Evolutionary conservation across 2,329 filamentous ascomycete species (phyloP), one percentile per base, ranked within the genome.

Genomic region (Thielaviopsis populi): DNA sequence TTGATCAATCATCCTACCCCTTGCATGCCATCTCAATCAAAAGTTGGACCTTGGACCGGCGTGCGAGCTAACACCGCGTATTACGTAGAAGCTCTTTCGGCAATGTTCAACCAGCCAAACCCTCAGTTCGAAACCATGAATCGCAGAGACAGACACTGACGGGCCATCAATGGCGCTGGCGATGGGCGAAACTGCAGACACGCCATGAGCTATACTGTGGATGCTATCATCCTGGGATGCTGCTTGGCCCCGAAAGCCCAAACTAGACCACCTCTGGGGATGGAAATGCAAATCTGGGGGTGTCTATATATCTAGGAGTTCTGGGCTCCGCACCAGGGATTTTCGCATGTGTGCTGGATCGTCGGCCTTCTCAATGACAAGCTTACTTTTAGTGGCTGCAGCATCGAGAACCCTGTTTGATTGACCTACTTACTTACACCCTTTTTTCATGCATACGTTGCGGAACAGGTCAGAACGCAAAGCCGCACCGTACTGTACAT

Each of bases 281-380:
- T 58, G 50, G 50, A 33, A 46, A 42, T 53, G 37, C 30, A 62
- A 56, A 30, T 37, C 59, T 48, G 33, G 63, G 59, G 48, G 63
- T 58, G 59, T 62, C 59, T 65, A 59, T 65, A 27, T 65, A 48
- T 62, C 27, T 62, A 65, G 63, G 63, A 62, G 40, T 50, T 15
- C 7, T 50, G 27, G 53, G 17, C 53, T 37, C 53, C 30, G n/a
- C n/a, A 17, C 8, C 27, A 56, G 53, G 53, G 53, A 37, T 56
- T 13, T 10, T 13, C 17, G 7, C 30, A 37, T 37, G n/a, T 17
- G 37, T n/a, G 30, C 53, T 56, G 33, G 53, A 56, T 56, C 53
- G 24, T 19, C 53, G 27, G 17, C 53, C 24, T 56, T 56, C 27
- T 56, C 53, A 17, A 56, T 37, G 53, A 56, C 53, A 56, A 37